phyloP scores from a whole-genome alignment of 1,284 basidiomycete species.

The Ustilago nuda region DNA sequence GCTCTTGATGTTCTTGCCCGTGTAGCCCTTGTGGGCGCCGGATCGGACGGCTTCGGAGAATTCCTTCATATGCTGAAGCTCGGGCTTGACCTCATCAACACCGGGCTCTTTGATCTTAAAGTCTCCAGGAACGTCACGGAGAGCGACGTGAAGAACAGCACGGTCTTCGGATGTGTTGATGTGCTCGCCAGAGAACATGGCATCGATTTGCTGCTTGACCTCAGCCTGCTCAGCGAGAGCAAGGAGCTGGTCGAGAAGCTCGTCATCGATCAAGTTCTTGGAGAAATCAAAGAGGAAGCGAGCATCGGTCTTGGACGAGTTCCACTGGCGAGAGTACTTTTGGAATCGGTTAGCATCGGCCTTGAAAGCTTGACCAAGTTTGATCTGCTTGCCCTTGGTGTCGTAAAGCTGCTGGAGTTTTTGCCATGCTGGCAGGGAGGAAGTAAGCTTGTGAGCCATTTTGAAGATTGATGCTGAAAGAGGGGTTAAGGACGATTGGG shows the following conservation, averaged over 20 bases:
- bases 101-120: constrained; percentile 81
- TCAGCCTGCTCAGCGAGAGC: constrained; percentile 85
- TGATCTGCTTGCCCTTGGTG: constrained; percentile 78
- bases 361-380: constrained; percentile 90
- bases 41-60: constrained; percentile 87
- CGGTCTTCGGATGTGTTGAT: constrained; percentile 99
- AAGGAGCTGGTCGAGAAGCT: constrained; percentile 79
- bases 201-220: constrained; percentile 86
- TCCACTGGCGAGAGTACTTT: constrained; percentile 81
- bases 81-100: constrained; percentile 82
- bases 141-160: constrained; percentile 92
- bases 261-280: constrained; percentile 92
- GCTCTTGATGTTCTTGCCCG: constrained; percentile 91
- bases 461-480: constrained; percentile 4
- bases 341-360: constrained; percentile 86
- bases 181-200: constrained; percentile 94
- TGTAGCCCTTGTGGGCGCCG: constrained; percentile 95
- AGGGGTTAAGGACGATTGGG: background rate
- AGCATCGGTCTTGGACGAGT: constrained; percentile 77
- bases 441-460: constrained; percentile 60
- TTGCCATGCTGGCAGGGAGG: constrained; percentile 78
- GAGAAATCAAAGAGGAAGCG: constrained; percentile 94
- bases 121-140: constrained; percentile 81
- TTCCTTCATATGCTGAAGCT: constrained; percentile 89
- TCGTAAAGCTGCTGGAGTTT: constrained; percentile 89